phyloP scores from a whole-genome alignment of 176 grass and related monocot genomes.

The Typha latifolia region DNA sequence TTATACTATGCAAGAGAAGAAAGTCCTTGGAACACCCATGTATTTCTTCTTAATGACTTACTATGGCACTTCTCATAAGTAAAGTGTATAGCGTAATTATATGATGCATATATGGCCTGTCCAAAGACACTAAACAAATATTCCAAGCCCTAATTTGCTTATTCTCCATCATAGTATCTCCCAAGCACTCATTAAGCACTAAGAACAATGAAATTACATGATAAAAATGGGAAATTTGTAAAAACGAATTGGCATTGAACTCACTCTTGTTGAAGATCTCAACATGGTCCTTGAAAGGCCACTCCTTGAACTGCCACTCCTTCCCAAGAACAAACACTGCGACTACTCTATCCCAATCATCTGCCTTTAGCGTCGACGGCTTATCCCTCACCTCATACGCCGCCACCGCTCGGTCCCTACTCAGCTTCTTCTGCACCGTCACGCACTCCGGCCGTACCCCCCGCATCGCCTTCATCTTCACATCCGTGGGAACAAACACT shows the following conservation, averaged over 20 bases:
- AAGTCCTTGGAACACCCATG: background rate
- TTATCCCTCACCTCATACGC: slow-evolving; percentile 89
- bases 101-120: too few species aligned
- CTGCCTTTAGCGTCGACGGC: slow-evolving; percentile 51
- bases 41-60: background rate
- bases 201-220: background rate
- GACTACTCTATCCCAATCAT: slow-evolving; percentile 78
- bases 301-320: slow-evolving; percentile 99
- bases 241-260: background rate
- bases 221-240: background rate
- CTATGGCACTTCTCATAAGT: too few species aligned
- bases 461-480: slow-evolving; percentile 66
- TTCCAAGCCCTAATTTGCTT: too few species aligned
- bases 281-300: slow-evolving; percentile 94
- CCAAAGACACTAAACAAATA: too few species aligned
- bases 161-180: too few species aligned
- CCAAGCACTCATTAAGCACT: background rate
- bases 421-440: slow-evolving; percentile 86
- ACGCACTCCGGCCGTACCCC: slow-evolving; percentile 76
- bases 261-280: slow-evolving; percentile 95
- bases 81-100: too few species aligned
- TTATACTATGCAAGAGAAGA: background rate
- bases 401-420: slow-evolving; percentile 31
- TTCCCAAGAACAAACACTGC: slow-evolving; percentile 91
- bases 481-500: slow-evolving; percentile 75